Evolutionary conservation across 306 rosid species (phyloP).

Genomic region (Quercus agrifolia): DNA sequence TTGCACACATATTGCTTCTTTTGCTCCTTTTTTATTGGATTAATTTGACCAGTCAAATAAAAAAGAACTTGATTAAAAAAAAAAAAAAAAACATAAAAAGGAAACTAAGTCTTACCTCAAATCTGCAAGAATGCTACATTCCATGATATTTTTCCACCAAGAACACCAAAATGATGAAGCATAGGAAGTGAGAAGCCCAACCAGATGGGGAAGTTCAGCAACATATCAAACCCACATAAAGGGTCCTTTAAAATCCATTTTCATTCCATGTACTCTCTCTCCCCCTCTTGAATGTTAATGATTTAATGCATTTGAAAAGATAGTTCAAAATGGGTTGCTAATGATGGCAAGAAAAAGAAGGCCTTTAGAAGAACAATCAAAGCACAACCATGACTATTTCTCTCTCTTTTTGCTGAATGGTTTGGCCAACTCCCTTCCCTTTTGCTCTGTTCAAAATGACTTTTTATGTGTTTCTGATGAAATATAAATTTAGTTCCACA

Average conservation of each 20-base stretch:
- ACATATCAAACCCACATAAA: slow-evolving; percentile 63
- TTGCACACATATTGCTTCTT: slow-evolving; percentile 67
- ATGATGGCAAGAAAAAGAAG: slow-evolving; percentile 31
- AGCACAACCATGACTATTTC: slow-evolving; percentile 43
- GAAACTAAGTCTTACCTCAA: slow-evolving; percentile 37
- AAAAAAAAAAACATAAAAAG: neutral
- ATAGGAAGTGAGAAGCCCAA: slow-evolving; percentile 16
- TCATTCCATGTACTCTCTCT: slow-evolving; percentile 5
- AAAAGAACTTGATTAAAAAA: neutral
- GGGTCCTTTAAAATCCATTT: slow-evolving; percentile 38
- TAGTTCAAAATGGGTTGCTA: slow-evolving; percentile 27
- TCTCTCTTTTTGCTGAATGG: neutral
- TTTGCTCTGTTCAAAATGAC: no score
- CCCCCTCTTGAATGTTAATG: slow-evolving; percentile 23
- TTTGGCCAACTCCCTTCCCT: no score
- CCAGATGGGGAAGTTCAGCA: slow-evolving; percentile 43
- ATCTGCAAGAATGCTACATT: slow-evolving; percentile 32
- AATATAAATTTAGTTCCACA: no score
- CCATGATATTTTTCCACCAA: slow-evolving; percentile 20
- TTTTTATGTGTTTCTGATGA: no score
- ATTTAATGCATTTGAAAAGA: slow-evolving; percentile 14
- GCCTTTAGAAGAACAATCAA: slow-evolving; percentile 34
- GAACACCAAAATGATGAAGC: slow-evolving; percentile 10
- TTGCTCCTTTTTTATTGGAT: slow-evolving; percentile 36
- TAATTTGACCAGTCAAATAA: slow-evolving; percentile 18